Percentiles rank a stretch among this genome's conserved stretches.
Evolutionary conservation across 73 alveolate species (phyloP).

Genomic region (Durusdinium trenchii): DNA sequence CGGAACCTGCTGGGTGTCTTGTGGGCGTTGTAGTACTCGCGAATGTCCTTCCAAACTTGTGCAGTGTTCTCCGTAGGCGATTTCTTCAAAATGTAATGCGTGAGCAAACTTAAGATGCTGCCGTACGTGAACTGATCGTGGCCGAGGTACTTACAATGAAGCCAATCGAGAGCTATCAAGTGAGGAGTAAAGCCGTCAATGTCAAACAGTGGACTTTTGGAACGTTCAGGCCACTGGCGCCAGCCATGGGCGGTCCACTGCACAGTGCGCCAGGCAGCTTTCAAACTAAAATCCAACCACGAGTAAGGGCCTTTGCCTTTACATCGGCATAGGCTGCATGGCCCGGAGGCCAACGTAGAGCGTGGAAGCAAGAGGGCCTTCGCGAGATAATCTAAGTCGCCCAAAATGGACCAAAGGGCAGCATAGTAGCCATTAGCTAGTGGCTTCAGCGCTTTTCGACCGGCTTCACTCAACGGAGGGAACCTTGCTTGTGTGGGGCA

Average conservation of each 20-base stretch:
- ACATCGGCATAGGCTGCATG: slow-evolving; percentile 7
- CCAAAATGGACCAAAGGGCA: neutral
- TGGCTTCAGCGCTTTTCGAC: neutral
- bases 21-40: neutral
- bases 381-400: neutral
- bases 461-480: neutral
- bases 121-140: slow-evolving; percentile 2
- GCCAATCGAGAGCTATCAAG: neutral
- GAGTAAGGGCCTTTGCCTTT: neutral
- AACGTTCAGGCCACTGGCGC: neutral
- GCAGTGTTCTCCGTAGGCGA: neutral
- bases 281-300: neutral
- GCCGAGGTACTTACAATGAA: slow-evolving; percentile 2
- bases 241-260: neutral
- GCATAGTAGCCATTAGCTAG: neutral
- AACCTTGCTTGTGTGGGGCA: neutral
- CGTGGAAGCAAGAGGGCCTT: neutral
- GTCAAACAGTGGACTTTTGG: neutral
- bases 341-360: neutral
- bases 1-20: neutral
- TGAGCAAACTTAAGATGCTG: neutral
- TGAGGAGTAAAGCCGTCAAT: neutral
- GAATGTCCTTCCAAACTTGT: slow-evolving; percentile 3
- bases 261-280: neutral
- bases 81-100: neutral